Evolutionary conservation across 2,329 filamentous ascomycete species (phyloP).

Genomic region (Alternaria solani): DNA sequence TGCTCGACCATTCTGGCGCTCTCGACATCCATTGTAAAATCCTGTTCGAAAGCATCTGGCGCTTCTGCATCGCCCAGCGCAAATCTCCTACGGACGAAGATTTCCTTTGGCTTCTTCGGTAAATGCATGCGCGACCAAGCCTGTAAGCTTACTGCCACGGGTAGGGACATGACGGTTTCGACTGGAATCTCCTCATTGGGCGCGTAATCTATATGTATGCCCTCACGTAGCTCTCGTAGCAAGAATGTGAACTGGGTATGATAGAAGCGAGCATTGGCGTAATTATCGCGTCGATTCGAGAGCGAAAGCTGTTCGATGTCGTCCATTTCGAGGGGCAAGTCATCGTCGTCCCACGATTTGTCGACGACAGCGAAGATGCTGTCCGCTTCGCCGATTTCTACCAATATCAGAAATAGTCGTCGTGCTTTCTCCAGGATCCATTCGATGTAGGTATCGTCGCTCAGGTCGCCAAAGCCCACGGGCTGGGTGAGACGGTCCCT

Average conservation of each 20-base stretch:
- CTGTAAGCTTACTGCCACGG: constrained; percentile 56
- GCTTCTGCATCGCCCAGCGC: constrained; percentile 55
- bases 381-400: constrained; percentile 73
- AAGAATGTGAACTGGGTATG: constrained; percentile 75
- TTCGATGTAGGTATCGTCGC: constrained; percentile 79
- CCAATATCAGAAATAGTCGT: constrained; percentile 74
- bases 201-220: constrained; percentile 69
- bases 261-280: constrained; percentile 73
- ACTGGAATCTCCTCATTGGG: constrained; percentile 74
- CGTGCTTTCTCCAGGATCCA: constrained; percentile 76
- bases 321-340: constrained; percentile 73
- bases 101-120: constrained; percentile 65
- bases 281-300: constrained; percentile 66
- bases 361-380: constrained; percentile 80
- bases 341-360: constrained; percentile 78
- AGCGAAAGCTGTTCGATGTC: constrained; percentile 71
- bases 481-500: constrained; percentile 68
- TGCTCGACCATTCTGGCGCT: constrained; percentile 68
- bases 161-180: constrained; percentile 69
- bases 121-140: constrained; percentile 69
- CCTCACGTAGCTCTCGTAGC: constrained; percentile 68
- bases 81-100: constrained; percentile 67
- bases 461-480: constrained; percentile 72
- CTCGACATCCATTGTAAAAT: constrained; percentile 69
- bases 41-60: constrained; percentile 46